phyloP scores from a whole-genome alignment of 257 asterid genomes.

The Orobanche coerulescens region DNA sequence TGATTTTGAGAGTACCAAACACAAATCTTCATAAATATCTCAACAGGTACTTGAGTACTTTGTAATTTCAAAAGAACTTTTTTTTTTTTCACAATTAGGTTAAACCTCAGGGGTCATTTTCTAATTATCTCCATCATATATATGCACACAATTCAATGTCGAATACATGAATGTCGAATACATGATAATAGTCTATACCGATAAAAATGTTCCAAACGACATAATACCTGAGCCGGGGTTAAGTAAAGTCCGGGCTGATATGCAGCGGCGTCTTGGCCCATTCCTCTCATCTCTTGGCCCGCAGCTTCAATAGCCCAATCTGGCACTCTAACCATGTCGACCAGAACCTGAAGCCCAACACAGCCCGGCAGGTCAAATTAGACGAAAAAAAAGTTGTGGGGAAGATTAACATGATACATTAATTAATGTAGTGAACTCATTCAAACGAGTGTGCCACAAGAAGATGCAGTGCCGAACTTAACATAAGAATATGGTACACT shows the following conservation, averaged over 20 bases:
- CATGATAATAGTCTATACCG: not conserved
- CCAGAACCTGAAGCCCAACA: conserved; percentile 50
- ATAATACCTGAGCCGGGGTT: conserved; percentile 79
- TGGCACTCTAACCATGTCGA: conserved; percentile 93
- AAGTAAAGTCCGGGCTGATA: conserved; percentile 88
- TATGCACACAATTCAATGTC: not conserved
- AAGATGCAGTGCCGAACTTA: not conserved
- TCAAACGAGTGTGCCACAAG: not conserved
- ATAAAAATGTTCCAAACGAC: not conserved
- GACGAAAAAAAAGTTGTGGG: not conserved
- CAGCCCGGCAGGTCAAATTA: not conserved
- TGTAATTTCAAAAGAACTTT: not conserved
- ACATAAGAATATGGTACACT: too few species aligned
- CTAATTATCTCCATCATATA: not conserved
- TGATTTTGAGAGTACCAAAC: not conserved
- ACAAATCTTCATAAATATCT: not conserved
- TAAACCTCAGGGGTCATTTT: not conserved
- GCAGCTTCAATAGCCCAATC: conserved; percentile 98
- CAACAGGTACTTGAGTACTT: not conserved
- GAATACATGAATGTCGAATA: not conserved
- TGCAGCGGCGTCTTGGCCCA: conserved; percentile 87
- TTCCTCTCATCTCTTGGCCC: conserved; percentile 93
- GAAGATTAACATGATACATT: not conserved
- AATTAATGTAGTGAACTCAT: too few species aligned
- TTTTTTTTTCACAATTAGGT: not conserved